These are phyloP conservation scores for Verticillium nonalfalfae DNA, from an alignment of 2,329 filamentous ascomycete species.

Conservation along the genomic window DNA sequence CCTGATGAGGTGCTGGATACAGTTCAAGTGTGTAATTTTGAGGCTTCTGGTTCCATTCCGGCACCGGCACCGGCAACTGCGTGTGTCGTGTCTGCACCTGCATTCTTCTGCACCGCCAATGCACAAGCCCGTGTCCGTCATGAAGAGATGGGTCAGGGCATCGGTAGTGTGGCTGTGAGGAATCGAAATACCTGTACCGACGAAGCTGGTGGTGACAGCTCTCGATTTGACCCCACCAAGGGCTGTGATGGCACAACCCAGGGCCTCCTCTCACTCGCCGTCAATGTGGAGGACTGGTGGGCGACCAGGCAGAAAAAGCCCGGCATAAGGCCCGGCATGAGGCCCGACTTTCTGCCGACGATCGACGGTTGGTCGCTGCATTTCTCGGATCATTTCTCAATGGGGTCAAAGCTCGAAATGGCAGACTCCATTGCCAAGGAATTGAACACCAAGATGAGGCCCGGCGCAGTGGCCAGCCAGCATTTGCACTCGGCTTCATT, in stretches of 20 bases:
- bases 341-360: neutral
- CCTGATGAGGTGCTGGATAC: neutral
- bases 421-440: neutral
- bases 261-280: too few species aligned
- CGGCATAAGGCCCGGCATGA: neutral
- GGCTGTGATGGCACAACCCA: too few species aligned
- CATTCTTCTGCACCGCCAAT: neutral
- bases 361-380: neutral
- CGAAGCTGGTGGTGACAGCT: too few species aligned
- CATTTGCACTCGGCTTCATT: neutral
- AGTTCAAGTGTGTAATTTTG: neutral
- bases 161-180: too few species aligned
- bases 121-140: neutral
- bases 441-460: neutral
- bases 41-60: neutral
- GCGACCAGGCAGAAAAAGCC: too few species aligned
- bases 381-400: neutral
- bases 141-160: neutral
- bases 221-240: too few species aligned
- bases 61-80: neutral
- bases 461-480: neutral
- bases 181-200: too few species aligned
- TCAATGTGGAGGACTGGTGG: too few species aligned
- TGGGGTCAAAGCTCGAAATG: neutral
- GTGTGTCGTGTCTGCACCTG: neutral